A percentile compares a stretch with the other conserved stretches of the same genome.
Evolutionary conservation across 2,329 filamentous ascomycete species (phyloP).

Genomic region (Orbilia blumenaviensis): DNA sequence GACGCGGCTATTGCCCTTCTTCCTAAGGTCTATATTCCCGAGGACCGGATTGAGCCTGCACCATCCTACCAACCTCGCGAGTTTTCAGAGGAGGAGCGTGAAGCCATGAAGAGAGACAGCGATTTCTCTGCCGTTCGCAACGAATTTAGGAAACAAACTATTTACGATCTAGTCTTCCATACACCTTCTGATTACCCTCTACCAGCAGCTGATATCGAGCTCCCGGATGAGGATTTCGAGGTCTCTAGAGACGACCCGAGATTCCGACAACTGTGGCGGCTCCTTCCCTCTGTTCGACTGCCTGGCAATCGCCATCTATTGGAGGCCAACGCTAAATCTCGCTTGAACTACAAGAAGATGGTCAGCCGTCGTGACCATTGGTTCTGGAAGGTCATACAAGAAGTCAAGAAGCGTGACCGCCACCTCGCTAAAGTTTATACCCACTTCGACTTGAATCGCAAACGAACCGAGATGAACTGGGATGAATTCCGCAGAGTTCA

Average conservation of each 20-base stretch:
- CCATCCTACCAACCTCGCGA: slow-evolving; percentile 19
- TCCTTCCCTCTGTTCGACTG: slow-evolving; percentile 25
- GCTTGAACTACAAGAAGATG: slow-evolving; percentile 22
- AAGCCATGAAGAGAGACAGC: neutral
- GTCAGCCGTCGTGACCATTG: slow-evolving; percentile 38
- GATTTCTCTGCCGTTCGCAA: neutral
- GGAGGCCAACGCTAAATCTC: neutral
- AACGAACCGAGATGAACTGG: slow-evolving; percentile 33
- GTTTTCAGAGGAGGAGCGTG: slow-evolving; percentile 22
- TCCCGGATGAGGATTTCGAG: slow-evolving; percentile 40
- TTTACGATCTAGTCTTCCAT: slow-evolving; percentile 44
- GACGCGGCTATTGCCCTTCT: neutral
- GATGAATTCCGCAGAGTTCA: slow-evolving; percentile 30
- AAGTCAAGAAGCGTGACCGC: slow-evolving; percentile 28
- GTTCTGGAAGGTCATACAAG: slow-evolving; percentile 46
- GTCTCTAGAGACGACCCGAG: slow-evolving; percentile 48
- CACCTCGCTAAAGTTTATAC: slow-evolving; percentile 35
- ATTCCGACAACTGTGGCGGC: slow-evolving; percentile 33
- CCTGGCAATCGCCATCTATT: neutral
- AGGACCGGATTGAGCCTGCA: slow-evolving; percentile 9
- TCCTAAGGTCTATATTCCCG: slow-evolving; percentile 33
- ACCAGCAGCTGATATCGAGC: slow-evolving; percentile 13
- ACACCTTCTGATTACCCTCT: slow-evolving; percentile 24
- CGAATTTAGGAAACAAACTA: slow-evolving; percentile 49
- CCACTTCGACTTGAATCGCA: slow-evolving; percentile 42